Evolutionary conservation across 225 moss, liverwort and hornwort species (phyloP).

Genomic region (Physcomitrellopsis africana): DNA sequence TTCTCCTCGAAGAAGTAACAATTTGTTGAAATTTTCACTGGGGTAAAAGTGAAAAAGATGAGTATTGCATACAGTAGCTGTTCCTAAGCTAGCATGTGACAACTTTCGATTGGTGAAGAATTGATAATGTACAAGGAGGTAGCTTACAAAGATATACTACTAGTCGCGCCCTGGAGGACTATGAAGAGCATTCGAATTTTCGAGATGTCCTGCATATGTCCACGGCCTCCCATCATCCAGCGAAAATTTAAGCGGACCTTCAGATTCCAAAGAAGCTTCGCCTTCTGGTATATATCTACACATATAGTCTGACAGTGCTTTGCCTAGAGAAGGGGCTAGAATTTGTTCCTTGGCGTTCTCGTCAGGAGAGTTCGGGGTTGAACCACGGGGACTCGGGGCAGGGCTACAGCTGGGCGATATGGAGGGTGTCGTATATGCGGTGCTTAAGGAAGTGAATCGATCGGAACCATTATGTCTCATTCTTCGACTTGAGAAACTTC

Average conservation of each 20-base stretch:
- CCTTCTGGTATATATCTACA: slow-evolving; percentile 57
- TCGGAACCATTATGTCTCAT: slow-evolving; percentile 53
- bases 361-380: slow-evolving; percentile 66
- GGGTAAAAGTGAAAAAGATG: too few relatives aligned
- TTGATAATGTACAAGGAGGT: slow-evolving; percentile 50
- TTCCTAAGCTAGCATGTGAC: background rate
- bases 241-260: slow-evolving; percentile 54
- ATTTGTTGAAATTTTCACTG: too few relatives aligned
- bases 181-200: slow-evolving; percentile 81
- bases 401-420: slow-evolving; percentile 83
- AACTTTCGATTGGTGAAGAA: slow-evolving; percentile 43
- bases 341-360: slow-evolving; percentile 42
- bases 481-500: slow-evolving; percentile 64
- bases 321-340: slow-evolving; percentile 66
- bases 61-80: too few relatives aligned
- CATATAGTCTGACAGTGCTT: slow-evolving; percentile 59
- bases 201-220: slow-evolving; percentile 88
- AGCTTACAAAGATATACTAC: slow-evolving; percentile 23
- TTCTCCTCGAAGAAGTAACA: too few relatives aligned
- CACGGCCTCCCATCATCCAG: slow-evolving; percentile 59
- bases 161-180: slow-evolving; percentile 98
- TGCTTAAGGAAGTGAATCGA: slow-evolving; percentile 59
- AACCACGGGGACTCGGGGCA: slow-evolving; percentile 47
- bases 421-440: slow-evolving; percentile 80
- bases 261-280: slow-evolving; percentile 51